Percentiles rank a stretch among this genome's conserved stretches.
phyloP scores from a whole-genome alignment of 176 grass and related monocot species.

The Coix lacrymajobi region DNA sequence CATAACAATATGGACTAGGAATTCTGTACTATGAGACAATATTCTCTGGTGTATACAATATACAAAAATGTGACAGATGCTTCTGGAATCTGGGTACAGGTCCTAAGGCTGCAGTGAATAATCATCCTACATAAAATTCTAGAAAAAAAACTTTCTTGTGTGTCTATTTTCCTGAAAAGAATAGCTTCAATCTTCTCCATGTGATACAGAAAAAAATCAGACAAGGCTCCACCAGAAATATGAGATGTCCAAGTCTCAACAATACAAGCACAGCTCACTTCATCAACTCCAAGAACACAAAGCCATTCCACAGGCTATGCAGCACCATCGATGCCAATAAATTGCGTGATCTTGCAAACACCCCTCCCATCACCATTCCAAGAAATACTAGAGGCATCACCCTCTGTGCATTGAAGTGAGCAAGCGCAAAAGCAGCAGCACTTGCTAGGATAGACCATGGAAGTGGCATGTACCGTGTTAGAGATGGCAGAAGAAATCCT shows the following conservation, averaged over 20 bases:
- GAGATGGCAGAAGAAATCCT: slow-evolving; percentile 88
- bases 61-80: slow-evolving; percentile 6
- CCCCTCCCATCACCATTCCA: slow-evolving; percentile 82
- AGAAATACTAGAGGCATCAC: slow-evolving; percentile 84
- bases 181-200: background rate
- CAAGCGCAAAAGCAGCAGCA: slow-evolving; percentile 72
- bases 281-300: slow-evolving; percentile 97
- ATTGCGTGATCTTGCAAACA: slow-evolving; percentile 76
- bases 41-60: background rate
- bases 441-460: slow-evolving; percentile 72
- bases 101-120: background rate
- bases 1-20: background rate
- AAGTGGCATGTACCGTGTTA: slow-evolving; percentile 84
- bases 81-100: background rate
- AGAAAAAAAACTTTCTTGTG: background rate
- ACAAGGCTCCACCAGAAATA: background rate
- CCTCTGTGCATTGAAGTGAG: slow-evolving; percentile 89
- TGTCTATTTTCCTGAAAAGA: background rate
- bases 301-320: slow-evolving; percentile 92
- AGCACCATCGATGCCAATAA: slow-evolving; percentile 76
- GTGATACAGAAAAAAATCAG: background rate
- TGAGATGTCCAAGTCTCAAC: slow-evolving; percentile 11
- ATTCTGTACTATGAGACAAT: slow-evolving; percentile 25
- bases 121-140: background rate
- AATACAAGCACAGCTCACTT: slow-evolving; percentile 45